Base-by-base conservation (phyloP, 805 yeast species). In the Metschnikowia reukaufii region DNA sequence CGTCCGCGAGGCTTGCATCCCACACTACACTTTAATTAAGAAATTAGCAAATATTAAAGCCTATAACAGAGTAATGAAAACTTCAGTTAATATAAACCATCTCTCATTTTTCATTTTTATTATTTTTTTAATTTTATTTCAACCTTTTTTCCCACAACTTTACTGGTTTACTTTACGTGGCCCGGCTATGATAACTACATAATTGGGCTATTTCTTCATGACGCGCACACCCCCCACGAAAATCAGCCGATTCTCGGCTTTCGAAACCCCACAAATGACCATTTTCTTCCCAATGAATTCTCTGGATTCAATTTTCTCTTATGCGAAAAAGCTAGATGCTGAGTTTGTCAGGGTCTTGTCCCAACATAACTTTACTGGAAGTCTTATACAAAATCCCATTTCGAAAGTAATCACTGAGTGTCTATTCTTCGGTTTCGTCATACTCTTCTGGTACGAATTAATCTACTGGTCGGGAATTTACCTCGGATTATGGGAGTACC, bases 401-500 rank as follows among this genome's bases (percentile, higher is more conserved):
- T 52, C 57, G 21, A 46, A 49, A 31, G 9, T 31, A 33, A 55
- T 56, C 36, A 52, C 59, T 2, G 55, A 53, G 39, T n/a, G 40
- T 8, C 45, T 56, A 31, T 44, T 55, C 16, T 41, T 55, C 20
- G 31, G 41, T 4, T 54, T 56, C 38, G 45, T 52, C 29, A 29
- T 51, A 6, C 54, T 60, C 8, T 31, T 62, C 29, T 58, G 68
- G 29, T 76, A 76, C 52, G 78, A 77, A 44, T 48, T 60, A 1
- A 50, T 74, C 12, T 73, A 74, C 59, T 66, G 73, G 65, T 48
- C 68, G 23, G 82, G 81, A 0, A 65, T 75, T 2, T 63, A 63
- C 48, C 55, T 74, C 6, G 63, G 63, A 1, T 49, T 68, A 4
- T 77, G 82, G 82, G 75, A 75, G 23, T 67, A 75, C 51, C 76